Base-by-base conservation (phyloP, 2,329 filamentous ascomycete species). In the Exophiala mesophila region DNA sequence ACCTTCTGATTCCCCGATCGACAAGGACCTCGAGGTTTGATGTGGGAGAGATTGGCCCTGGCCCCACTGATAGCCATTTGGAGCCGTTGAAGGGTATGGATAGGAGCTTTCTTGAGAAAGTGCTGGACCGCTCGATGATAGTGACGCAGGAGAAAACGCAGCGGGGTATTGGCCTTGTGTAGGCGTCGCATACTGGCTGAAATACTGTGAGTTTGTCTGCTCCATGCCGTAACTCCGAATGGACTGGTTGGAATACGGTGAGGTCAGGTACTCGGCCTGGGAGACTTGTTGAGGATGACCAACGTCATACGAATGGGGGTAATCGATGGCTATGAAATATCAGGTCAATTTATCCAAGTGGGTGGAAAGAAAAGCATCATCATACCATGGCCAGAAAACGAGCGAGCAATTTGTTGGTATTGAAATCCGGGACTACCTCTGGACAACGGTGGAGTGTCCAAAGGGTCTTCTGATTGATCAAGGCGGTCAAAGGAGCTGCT, bases 401-500 rank as follows among this genome's bases (percentile, higher is more conserved):
- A 44, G 39, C 43, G 37, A 15, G 32, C 18, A 9, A 21, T 29
- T 10, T 46, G 43, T 10, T 46, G 43, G 13, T 36, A 39, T 9
- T 34, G 34, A 24, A 36, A 38, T 12, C 47, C 44, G 4, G 47
- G 44, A 28, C 47, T 50, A 6, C 36, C 45, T 18, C 17, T 40
- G n/a, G 44, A 32, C 26, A 51, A 17, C 2, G 33, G 44, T 16
- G 40, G 37, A 24, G 33, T 46, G 24, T 42, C 34, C 17, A 41
- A 28, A 13, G 20, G 19, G 26, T 29, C 36, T 20, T 49, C 37
- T 15, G n/a, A 24, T 29, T 29, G 31, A 3, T 47, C 47, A 15
- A 49, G 28, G 7, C 38, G 42, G 39, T 52, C 45, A 26, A 44
- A 41, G n/a, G 45, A 49, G 34, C 13, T 39, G 38, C 46, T 52